phyloP scores from a whole-genome alignment of 208 protist genomes.

The Crithidia acanthocephali region DNA sequence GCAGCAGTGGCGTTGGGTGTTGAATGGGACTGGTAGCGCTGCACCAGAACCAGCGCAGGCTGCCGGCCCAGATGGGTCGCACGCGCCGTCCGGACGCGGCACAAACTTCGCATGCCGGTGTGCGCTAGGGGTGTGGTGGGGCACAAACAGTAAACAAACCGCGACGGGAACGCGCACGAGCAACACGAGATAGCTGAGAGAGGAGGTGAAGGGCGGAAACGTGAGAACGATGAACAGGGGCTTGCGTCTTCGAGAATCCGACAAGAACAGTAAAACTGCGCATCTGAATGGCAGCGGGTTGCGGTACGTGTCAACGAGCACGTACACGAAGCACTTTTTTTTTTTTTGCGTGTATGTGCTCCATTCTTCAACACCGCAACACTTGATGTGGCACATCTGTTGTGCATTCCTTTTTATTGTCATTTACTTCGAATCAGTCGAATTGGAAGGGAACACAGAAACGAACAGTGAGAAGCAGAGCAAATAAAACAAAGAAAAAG shows the following conservation, averaged over 20 bases:
- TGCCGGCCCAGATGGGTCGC: background rate
- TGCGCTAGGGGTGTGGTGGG: too few species aligned
- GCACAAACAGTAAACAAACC: background rate
- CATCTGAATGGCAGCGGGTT: too few species aligned
- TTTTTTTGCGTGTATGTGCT: too few species aligned
- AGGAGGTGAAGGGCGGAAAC: background rate
- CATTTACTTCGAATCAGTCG: too few species aligned
- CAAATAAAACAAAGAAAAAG: background rate
- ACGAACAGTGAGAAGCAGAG: background rate
- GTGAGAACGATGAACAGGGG: too few species aligned
- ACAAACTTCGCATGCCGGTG: conserved; percentile 15
- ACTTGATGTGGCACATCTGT: background rate
- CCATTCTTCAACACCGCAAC: background rate
- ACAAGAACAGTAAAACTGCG: background rate
- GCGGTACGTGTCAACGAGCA: too few species aligned
- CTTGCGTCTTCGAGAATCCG: too few species aligned
- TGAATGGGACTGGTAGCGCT: conserved; percentile 9
- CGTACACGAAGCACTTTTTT: too few species aligned
- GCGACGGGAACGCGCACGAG: background rate
- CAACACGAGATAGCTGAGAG: conserved; percentile 1
- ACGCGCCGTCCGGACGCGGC: background rate
- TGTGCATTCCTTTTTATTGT: background rate
- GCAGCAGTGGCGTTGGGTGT: background rate
- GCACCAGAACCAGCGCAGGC: conserved; percentile 2
- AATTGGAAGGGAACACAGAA: too few species aligned